Evolutionary conservation across 306 rosid genomes (phyloP).

Genomic region (Crotalaria pallida): DNA sequence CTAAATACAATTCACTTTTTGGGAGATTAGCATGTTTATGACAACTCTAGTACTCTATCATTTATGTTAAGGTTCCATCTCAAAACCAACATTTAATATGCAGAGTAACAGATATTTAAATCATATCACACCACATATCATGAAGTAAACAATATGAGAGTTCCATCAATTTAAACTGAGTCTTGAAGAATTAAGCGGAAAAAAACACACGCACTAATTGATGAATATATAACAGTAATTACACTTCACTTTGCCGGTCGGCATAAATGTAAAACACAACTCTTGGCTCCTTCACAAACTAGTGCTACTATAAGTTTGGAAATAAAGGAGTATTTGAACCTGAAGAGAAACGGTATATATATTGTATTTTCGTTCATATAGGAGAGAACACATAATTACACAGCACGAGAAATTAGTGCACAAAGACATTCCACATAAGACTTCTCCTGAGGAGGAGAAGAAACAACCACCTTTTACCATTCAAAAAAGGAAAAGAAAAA

Average conservation of each 20-base stretch:
- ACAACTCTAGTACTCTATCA: no score
- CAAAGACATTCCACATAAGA: slow-evolving; percentile 42
- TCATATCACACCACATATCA: no score
- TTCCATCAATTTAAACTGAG: no score
- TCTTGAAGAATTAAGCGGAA: no score
- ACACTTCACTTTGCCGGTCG: neutral
- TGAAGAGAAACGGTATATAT: slow-evolving; percentile 28
- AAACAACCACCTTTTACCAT: slow-evolving; percentile 33
- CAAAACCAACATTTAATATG: no score
- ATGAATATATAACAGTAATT: neutral
- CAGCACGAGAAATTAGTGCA: slow-evolving; percentile 49
- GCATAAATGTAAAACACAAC: neutral
- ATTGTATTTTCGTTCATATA: slow-evolving; percentile 35
- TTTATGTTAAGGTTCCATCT: no score
- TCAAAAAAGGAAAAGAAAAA: neutral
- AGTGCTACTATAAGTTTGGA: neutral
- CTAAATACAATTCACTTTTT: no score
- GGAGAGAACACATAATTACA: slow-evolving; percentile 40
- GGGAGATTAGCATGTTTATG: no score
- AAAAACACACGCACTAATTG: neutral
- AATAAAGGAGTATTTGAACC: slow-evolving; percentile 8
- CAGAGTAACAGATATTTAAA: no score
- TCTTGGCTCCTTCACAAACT: neutral
- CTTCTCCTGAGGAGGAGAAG: slow-evolving; percentile 60
- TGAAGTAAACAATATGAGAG: no score